Conservation (phyloP, 2,329 filamentous ascomycete species). For the Dactylellina cionopaga region DNA sequence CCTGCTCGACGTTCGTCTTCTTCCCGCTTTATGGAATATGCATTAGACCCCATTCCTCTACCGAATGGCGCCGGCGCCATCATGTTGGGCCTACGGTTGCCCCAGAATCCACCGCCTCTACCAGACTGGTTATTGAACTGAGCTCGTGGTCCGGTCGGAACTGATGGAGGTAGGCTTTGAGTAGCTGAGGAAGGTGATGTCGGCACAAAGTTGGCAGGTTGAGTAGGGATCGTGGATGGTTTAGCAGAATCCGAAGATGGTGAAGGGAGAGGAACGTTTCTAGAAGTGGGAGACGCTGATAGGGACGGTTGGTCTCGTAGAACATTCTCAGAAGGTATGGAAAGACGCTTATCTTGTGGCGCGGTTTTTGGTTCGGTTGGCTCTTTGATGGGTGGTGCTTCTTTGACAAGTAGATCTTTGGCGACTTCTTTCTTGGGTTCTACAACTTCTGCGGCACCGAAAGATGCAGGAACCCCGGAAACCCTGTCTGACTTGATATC, state of each 20-base stretch:
- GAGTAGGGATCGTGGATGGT: conserved; percentile 25
- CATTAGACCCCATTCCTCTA: conserved; percentile 15
- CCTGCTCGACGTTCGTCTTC: conserved; percentile 32
- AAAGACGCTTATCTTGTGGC: conserved; percentile 42
- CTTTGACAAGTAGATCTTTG: conserved; percentile 40
- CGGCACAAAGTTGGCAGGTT: conserved; percentile 42
- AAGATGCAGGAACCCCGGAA: conserved; percentile 11
- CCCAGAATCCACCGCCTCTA: conserved; percentile 28
- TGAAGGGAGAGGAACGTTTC: conserved; percentile 31
- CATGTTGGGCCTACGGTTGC: conserved; percentile 24
- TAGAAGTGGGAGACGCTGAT: conserved; percentile 31
- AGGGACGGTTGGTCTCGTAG: conserved; percentile 34
- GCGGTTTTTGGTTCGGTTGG: conserved; percentile 33
- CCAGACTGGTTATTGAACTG: conserved; percentile 23
- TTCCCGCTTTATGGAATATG: conserved; percentile 27
- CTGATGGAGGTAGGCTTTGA: conserved; percentile 29
- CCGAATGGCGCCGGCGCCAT: conserved; percentile 43
- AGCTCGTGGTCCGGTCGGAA: conserved; percentile 39
- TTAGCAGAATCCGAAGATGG: conserved; percentile 33
- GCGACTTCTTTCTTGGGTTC: conserved; percentile 28
- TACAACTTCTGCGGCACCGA: conserved; percentile 3
- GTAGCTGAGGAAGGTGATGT: conserved; percentile 35
- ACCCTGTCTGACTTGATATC: conserved; percentile 17
- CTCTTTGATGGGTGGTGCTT: conserved; percentile 34
- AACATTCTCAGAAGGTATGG: conserved; percentile 20